phyloP scores from a whole-genome alignment of 164 flowering plant species.

The Buxus sempervirens region DNA sequence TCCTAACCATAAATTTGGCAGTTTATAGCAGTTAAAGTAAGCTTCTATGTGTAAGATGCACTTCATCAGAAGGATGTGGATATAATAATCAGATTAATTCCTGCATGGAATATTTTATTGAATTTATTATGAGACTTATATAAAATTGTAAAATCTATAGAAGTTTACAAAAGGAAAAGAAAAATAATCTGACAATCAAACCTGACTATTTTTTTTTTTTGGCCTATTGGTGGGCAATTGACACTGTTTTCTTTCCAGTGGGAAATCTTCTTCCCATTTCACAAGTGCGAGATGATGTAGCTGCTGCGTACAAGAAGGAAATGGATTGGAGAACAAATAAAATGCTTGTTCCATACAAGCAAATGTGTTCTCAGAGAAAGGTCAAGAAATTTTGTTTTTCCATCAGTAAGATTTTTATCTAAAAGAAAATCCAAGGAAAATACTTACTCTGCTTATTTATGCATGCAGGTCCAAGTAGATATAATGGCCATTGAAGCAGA shows the following conservation, averaged over 20 bases:
- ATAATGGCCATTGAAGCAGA: conserved; percentile 60
- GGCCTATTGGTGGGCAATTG: conserved; percentile 1
- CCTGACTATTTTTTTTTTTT: too few species aligned
- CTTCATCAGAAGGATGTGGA: too few species aligned
- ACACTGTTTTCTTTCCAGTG: conserved; percentile 40
- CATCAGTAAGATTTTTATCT: neutral
- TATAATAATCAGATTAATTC: too few species aligned
- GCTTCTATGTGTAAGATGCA: too few species aligned
- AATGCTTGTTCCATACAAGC: conserved; percentile 62
- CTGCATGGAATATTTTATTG: too few species aligned
- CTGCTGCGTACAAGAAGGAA: conserved; percentile 58
- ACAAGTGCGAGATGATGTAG: conserved; percentile 73
- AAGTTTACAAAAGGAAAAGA: too few species aligned
- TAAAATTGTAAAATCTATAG: too few species aligned
- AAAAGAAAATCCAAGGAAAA: neutral
- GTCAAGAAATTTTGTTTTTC: conserved; percentile 21
- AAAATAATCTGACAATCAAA: too few species aligned
- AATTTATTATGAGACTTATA: too few species aligned
- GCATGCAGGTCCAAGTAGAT: conserved; percentile 61
- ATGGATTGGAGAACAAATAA: conserved; percentile 52
- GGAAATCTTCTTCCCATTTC: conserved; percentile 66
- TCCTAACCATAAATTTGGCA: too few species aligned
- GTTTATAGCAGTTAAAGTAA: too few species aligned
- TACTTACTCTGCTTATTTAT: conserved; percentile 9
- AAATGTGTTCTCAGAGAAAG: conserved; percentile 47